A percentile compares a stretch with the other conserved stretches of the same genome.
These are phyloP conservation scores for Exophiala aquamarina DNA, from an alignment of 2,329 filamentous ascomycete species.

Conservation along the genomic window DNA sequence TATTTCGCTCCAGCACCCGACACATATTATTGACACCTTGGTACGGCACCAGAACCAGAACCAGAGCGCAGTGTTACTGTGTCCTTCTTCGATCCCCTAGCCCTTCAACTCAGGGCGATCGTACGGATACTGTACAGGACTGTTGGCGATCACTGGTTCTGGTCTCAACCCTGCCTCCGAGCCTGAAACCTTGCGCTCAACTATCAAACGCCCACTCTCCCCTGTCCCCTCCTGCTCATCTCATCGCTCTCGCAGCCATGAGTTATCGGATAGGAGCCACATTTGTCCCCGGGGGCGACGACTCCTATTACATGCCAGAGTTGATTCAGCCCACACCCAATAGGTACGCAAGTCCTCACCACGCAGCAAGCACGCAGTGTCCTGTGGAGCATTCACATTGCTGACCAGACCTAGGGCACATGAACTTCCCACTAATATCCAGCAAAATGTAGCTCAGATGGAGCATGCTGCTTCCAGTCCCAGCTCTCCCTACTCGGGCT, in stretches of 20 bases:
- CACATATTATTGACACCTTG: too few species aligned
- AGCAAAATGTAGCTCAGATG: slow-evolving; percentile 87
- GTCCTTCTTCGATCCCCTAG: too few species aligned
- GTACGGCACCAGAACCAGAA: too few species aligned
- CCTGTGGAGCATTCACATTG: slow-evolving; percentile 8
- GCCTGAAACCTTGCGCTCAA: too few species aligned
- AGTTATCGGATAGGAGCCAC: slow-evolving; percentile 52
- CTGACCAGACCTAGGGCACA: slow-evolving; percentile 66
- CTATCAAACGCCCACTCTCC: too few species aligned
- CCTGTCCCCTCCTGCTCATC: not conserved
- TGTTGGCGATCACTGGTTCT: too few species aligned
- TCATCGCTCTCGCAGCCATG: slow-evolving; percentile 20
- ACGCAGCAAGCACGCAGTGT: not conserved
- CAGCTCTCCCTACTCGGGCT: slow-evolving; percentile 18
- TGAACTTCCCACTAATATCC: slow-evolving; percentile 78
- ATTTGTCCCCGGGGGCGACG: slow-evolving; percentile 66
- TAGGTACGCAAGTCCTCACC: slow-evolving; percentile 50
- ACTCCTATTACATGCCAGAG: slow-evolving; percentile 70
- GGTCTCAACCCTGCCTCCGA: too few species aligned
- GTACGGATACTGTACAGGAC: too few species aligned
- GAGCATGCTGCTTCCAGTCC: slow-evolving; percentile 55
- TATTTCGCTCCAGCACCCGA: too few species aligned
- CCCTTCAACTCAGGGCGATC: too few species aligned
- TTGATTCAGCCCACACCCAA: slow-evolving; percentile 70
- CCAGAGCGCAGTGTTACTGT: too few species aligned